Conservation (phyloP, 192 early-diverging fungal genomes). For the Coemansia sp. region DNA sequence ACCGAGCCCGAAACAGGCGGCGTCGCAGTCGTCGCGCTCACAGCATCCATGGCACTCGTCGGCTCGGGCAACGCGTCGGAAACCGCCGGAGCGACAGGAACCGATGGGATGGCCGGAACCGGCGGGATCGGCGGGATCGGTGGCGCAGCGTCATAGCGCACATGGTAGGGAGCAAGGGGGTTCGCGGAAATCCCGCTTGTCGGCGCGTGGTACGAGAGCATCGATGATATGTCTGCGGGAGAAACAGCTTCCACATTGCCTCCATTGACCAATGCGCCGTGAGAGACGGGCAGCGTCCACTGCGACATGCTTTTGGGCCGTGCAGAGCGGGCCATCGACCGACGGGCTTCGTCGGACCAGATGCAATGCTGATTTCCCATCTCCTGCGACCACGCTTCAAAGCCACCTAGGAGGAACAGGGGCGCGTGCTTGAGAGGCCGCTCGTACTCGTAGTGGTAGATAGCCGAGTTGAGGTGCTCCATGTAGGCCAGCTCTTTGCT, state of each 20-base stretch:
- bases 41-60: not conserved
- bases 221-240: constrained; percentile 1
- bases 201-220: constrained; percentile 24
- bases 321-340: constrained; percentile 1
- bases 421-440: constrained; percentile 57
- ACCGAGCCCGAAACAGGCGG: constrained; percentile 22
- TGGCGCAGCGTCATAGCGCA: not conserved
- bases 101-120: not conserved
- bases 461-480: constrained; percentile 53
- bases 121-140: not conserved
- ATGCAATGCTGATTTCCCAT: constrained; percentile 40
- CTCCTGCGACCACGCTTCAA: constrained; percentile 66
- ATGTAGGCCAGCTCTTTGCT: constrained; percentile 26
- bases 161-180: not conserved
- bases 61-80: not conserved
- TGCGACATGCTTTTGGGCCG: constrained; percentile 4
- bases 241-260: not conserved
- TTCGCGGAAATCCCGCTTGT: not conserved
- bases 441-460: constrained; percentile 62
- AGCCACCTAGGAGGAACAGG: constrained; percentile 75
- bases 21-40: not conserved
- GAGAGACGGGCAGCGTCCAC: not conserved
- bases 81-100: not conserved
- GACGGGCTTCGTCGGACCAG: constrained; percentile 31
- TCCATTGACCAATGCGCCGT: not conserved